These are phyloP conservation scores for Bremia lactucae DNA, from an alignment of 352 stramenopile species.

Conservation along the genomic window DNA sequence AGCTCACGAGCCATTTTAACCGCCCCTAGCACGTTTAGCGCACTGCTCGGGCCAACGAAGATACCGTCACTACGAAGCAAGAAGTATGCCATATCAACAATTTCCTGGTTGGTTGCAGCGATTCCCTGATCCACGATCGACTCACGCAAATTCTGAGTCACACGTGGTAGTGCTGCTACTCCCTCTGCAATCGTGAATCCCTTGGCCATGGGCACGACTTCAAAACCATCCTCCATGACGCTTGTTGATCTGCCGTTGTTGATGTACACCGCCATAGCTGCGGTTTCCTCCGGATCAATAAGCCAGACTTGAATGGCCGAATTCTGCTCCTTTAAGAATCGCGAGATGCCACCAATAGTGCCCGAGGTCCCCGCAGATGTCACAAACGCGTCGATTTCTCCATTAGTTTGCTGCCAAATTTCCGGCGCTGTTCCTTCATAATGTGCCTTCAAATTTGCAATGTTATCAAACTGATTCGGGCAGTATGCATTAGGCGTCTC, in stretches of 20 bases:
- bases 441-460: constrained; percentile 61
- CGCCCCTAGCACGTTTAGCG: constrained; percentile 66
- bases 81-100: constrained; percentile 89
- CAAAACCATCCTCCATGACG: constrained; percentile 80
- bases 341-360: constrained; percentile 87
- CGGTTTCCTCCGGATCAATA: constrained; percentile 67
- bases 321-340: constrained; percentile 88
- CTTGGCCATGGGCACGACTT: constrained; percentile 74
- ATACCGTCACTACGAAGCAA: constrained; percentile 86
- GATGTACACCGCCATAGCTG: constrained; percentile 80
- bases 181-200: constrained; percentile 90
- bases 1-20: constrained; percentile 73
- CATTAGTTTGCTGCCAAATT: constrained; percentile 83
- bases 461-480: constrained; percentile 75
- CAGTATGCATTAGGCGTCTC: constrained; percentile 28
- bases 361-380: constrained; percentile 86
- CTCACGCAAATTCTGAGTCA: constrained; percentile 88
- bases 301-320: constrained; percentile 47
- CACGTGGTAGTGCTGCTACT: constrained; percentile 83
- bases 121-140: constrained; percentile 86
- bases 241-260: constrained; percentile 52
- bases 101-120: constrained; percentile 87
- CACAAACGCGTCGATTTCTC: constrained; percentile 87
- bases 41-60: constrained; percentile 85
- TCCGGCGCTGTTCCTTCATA: constrained; percentile 77